Conservation (phyloP, 768 basidiomycete species). For the Trametes cinnabarina region DNA sequence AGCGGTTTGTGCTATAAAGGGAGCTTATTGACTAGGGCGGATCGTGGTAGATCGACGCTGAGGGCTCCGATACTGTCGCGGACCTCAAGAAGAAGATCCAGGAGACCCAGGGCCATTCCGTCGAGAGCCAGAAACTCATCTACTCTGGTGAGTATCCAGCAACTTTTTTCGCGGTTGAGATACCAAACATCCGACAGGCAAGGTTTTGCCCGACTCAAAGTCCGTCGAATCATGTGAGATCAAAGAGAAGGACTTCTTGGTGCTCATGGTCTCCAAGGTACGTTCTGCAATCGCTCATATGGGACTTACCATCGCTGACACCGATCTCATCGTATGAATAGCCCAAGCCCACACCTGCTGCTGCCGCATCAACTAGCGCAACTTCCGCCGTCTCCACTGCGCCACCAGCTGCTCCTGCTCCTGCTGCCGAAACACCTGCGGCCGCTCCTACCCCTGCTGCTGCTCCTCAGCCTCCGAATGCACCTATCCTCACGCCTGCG, state of each 20-base stretch:
- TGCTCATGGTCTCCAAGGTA: conserved; percentile 99
- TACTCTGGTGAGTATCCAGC: conserved; percentile 65
- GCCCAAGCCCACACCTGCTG: conserved; percentile 54
- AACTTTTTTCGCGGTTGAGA: background rate
- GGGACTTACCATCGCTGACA: background rate
- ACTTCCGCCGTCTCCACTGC: conserved; percentile 31
- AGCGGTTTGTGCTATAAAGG: no score
- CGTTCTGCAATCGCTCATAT: conserved; percentile 11
- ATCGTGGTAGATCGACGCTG: conserved; percentile 67
- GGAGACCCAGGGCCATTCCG: conserved; percentile 68
- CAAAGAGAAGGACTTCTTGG: conserved; percentile 98
- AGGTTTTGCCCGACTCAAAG: conserved; percentile 87
- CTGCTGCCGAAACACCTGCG: conserved; percentile 35
- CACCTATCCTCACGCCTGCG: conserved; percentile 31
- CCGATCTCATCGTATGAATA: conserved; percentile 22
- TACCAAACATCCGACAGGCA: conserved; percentile 52
- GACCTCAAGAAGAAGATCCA: conserved; percentile 83
- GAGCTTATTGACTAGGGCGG: background rate
- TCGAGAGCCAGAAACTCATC: conserved; percentile 86
- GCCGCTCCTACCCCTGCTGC: conserved; percentile 36
- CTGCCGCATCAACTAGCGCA: conserved; percentile 31
- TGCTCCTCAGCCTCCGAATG: conserved; percentile 36
- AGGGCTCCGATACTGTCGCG: conserved; percentile 69
- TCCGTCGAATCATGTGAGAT: conserved; percentile 84
- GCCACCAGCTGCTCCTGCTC: conserved; percentile 32